Evolutionary conservation across 2,329 filamentous ascomycete genomes (phyloP).

Genomic region (Rhynchosporium agropyri): DNA sequence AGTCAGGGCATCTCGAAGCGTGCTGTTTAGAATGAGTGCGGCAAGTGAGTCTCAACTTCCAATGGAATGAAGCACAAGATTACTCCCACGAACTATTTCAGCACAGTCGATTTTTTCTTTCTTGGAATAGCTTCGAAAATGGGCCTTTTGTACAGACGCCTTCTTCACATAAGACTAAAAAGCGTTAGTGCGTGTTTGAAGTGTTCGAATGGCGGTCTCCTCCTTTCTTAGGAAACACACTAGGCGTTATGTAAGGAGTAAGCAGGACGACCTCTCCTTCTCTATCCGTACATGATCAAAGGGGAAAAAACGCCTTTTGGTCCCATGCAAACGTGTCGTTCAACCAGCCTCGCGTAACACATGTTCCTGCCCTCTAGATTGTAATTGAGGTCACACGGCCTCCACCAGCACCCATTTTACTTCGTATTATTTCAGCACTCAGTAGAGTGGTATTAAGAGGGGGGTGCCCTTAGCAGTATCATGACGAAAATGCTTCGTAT

Average conservation of each 20-base stretch:
- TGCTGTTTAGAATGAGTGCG: not conserved
- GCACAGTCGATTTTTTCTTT: constrained; percentile 4
- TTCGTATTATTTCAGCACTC: not conserved
- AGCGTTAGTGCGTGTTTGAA: not conserved
- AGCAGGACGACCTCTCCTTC: not conserved
- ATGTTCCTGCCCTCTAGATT: not conserved
- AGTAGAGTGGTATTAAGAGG: not conserved
- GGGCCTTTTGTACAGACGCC: not conserved
- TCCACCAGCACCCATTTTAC: not conserved
- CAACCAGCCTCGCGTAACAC: constrained; percentile 8
- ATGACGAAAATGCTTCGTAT: not conserved
- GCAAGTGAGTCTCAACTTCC: not conserved
- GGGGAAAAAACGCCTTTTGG: not conserved
- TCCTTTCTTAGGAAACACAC: not conserved
- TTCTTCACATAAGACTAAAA: constrained; percentile 7
- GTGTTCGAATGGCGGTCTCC: not conserved
- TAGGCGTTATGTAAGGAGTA: not conserved
- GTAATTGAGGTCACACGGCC: constrained; percentile 6
- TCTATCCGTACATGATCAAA: not conserved
- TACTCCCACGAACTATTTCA: constrained; percentile 1
- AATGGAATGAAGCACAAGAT: not conserved
- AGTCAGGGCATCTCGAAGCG: constrained; percentile 1
- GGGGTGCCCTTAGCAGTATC: not conserved
- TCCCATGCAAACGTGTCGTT: not conserved
- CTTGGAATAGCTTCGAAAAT: not conserved